phyloP scores from a whole-genome alignment of 2,329 filamentous ascomycete species.

The Ceratocystis albifundus region DNA sequence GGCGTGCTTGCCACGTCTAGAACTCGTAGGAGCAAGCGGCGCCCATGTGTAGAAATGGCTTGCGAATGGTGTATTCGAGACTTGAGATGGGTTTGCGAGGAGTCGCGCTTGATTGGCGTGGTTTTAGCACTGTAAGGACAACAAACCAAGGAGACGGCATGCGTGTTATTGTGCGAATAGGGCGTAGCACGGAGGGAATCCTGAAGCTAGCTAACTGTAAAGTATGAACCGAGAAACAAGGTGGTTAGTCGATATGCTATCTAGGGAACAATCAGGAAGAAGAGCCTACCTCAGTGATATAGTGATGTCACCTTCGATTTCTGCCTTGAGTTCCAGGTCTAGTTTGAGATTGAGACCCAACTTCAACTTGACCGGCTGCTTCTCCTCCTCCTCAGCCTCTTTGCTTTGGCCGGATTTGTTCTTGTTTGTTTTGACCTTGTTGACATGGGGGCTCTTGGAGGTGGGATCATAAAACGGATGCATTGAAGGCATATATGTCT shows the following conservation, averaged over 20 bases:
- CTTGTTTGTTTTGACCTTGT: constrained; percentile 17
- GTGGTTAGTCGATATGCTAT: not conserved
- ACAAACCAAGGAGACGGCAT: not conserved
- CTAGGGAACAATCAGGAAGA: not conserved
- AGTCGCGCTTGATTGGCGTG: constrained; percentile 25
- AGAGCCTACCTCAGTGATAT: constrained; percentile 48
- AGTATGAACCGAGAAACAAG: not conserved
- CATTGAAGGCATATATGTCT: not conserved
- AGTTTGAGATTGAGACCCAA: constrained; percentile 65
- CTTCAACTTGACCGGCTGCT: constrained; percentile 35
- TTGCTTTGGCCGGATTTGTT: not conserved
- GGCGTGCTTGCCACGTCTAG: constrained; percentile 29
- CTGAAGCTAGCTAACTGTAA: not conserved
- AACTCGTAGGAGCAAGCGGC: constrained; percentile 28
- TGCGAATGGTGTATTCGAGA: constrained; percentile 22
- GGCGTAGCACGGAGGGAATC: not conserved
- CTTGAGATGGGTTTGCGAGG: constrained; percentile 26
- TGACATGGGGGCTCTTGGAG: not conserved
- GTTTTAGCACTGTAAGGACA: constrained; percentile 27
- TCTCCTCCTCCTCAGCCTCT: not conserved
- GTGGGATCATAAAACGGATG: not conserved
- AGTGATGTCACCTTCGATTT: constrained; percentile 64
- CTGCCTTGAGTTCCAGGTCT: constrained; percentile 67
- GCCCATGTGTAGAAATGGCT: constrained; percentile 31
- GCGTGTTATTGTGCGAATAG: not conserved